Evolutionary conservation across 2,329 filamentous ascomycete genomes (phyloP), one percentile per base, ranked within the genome.

Genomic region (Pseudogymnoascus verrucosus): DNA sequence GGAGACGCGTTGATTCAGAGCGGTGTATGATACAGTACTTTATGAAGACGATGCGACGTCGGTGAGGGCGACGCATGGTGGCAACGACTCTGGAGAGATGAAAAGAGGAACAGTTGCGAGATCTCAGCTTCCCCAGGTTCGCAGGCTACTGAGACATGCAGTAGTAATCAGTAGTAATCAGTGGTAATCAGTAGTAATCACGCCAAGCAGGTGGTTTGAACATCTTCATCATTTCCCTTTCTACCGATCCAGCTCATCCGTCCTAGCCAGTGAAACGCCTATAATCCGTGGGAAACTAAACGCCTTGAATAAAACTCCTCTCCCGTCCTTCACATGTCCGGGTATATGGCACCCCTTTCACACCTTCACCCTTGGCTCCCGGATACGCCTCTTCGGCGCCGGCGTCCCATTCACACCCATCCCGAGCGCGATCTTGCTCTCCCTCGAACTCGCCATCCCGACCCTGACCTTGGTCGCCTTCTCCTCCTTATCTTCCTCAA

Each of bases 371-470:
- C 37, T 61, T 34, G 59, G 64, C 6, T 47, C 62, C 59, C 65
- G 66, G 51, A 66, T 62, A 51, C 67, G 69, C 60, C 69, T 72
- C 66, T 71, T 73, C 26, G 67, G 68, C 59, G 59, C 59, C 23
- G 71, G 71, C 10, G 71, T 74, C 4, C 72, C 72, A 65, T 73
- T 73, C 7, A 64, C 67, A 23, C 68, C 67, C 67, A 72, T 71
- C 2, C 71, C 69, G 1, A 72, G 64, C 4, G 69, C 66, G 42
- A 62, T 63, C 21, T 11, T 63, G 63, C 37, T 68, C 54, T 6
- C 63, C 51, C 16, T 65, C 62, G 4, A 57, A 62, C n/a, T 68
- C 64, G 10, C 65, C 57, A n/a, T 69, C 61, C 57, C 60, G 69
- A 61, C 59, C 28, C 63, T 67, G 37, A 69, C 71, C 14, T 73